Evolutionary conservation across 768 basidiomycete species (phyloP).

Genomic region (Mycena maculata): DNA sequence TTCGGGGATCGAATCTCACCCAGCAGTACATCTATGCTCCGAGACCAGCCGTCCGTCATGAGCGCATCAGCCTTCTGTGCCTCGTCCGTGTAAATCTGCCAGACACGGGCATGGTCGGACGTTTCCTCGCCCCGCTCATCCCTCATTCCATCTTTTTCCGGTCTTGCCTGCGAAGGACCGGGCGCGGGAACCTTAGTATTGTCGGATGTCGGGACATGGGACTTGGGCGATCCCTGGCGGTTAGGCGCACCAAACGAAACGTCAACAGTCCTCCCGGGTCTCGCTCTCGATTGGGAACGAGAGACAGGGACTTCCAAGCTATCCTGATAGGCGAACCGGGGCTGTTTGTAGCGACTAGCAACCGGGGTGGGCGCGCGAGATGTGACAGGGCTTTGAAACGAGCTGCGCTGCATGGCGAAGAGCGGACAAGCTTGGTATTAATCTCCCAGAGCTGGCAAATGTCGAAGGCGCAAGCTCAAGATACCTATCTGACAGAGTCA

Average conservation of each 20-base stretch:
- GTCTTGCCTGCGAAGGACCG: neutral
- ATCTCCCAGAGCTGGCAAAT: too few relatives aligned
- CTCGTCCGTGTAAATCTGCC: slow-evolving; percentile 58
- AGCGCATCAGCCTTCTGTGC: slow-evolving; percentile 49
- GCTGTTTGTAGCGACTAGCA: slow-evolving; percentile 11
- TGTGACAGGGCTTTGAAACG: slow-evolving; percentile 17
- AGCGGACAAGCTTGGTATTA: too few relatives aligned
- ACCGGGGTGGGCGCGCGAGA: slow-evolving; percentile 24
- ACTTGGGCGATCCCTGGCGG: slow-evolving; percentile 2
- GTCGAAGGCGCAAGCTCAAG: too few relatives aligned
- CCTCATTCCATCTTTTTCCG: slow-evolving; percentile 13
- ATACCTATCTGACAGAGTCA: too few relatives aligned
- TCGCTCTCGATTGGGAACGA: slow-evolving; percentile 26
- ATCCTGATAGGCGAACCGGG: slow-evolving; percentile 27
- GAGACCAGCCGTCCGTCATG: slow-evolving; percentile 52
- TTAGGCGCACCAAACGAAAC: neutral
- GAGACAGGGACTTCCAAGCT: slow-evolving; percentile 25
- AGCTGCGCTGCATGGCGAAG: slow-evolving; percentile 11
- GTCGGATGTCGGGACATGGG: slow-evolving; percentile 21
- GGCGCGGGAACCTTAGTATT: slow-evolving; percentile 9
- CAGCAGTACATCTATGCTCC: slow-evolving; percentile 57
- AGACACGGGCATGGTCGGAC: slow-evolving; percentile 49
- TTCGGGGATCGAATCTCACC: slow-evolving; percentile 44
- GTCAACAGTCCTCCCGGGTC: slow-evolving; percentile 26
- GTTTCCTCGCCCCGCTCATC: slow-evolving; percentile 50